Evolutionary conservation across 2,329 filamentous ascomycete genomes (phyloP), one percentile per base, ranked within the genome.

Genomic region (Fusarium multiceps): DNA sequence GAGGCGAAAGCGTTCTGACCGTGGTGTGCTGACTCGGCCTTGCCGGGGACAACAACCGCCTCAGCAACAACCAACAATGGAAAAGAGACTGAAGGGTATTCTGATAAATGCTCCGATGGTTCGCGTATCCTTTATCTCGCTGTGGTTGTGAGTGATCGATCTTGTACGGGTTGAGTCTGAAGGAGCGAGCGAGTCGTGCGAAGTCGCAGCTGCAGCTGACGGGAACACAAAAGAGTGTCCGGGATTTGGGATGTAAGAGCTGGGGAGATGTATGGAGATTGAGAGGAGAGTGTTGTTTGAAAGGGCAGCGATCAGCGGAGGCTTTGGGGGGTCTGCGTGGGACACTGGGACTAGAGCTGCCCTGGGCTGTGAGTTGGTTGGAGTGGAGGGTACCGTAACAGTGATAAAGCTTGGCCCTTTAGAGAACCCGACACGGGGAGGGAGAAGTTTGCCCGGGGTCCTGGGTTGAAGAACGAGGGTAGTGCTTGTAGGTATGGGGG

Each of bases 231-330:
- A 47, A 54, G 32, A 55, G 43, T 45, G 20, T 45, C 60, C 59
- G 46, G 62, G 58, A 55, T 63, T 55, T 63, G 66, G 66, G 66
- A 62, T 51, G 66, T 55, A 65, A 55, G 59, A 69, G 47, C 59
- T 65, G 68, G 68, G 59, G 53, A 65, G 59, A 49, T 63, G 51
- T 53, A 47, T 61, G 68, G 68, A 68, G 65, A 63, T 51, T 63
- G 56, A 43, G 63, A 57, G 51, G 55, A 57, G 69, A 58, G 51
- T 63, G 43, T 28, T 59, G 48, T 68, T 63, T 55, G 46, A 60
- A 68, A 69, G 47, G 60, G 66, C 60, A 69, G 47, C 47, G 70
- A 72, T 72, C 70, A 55, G 60, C 70, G 30, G 55, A 54, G 63
- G 43, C 42, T 61, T 54, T 28, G 55, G 69, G 69, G 55, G 60